Base-by-base conservation (phyloP, 1,284 basidiomycete genomes). In the Cryptococcus wingfieldii region DNA sequence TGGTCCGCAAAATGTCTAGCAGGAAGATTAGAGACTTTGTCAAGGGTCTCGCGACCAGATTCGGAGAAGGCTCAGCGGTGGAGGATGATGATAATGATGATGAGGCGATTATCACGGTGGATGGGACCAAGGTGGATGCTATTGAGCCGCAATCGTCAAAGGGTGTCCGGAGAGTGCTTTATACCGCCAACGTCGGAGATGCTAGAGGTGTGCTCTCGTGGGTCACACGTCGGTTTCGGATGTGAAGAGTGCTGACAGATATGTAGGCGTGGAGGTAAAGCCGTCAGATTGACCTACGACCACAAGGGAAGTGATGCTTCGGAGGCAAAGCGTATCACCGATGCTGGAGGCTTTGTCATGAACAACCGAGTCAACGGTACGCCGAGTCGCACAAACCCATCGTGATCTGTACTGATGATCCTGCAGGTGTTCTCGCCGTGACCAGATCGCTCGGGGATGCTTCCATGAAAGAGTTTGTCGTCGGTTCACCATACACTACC, bases 391-490 rank as follows among this genome's bases (percentile, higher is more conserved):
- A 28, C 23, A 10, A 8, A 12, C 9, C 28, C 16, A 43, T 18
- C 18, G 9, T 3, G 43, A n/a, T 12, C 13, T 38, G n/a, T 52
- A 5, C 23, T 49, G 28, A 41, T 10, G 19, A 13, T 42, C n/a
- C 12, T 45, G 13, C 23, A 78, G 79, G 91, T 41, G 94, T 98
- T 10, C 80, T 99, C 54, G 94, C 93, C 9, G 96, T 99, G 18
- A 99, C 96, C 16, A 83, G 96, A 50, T 95, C 92, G 64, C 80
- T 99, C 44, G 96, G 96, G 47, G 96, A 99, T 73, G 89, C 91
- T 0, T 90, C 92, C 7, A 98, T 99, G 95, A 99, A 99, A 77
- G 95, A 98, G 69, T 99, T 96, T 72, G 95, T 99, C 8, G 95
- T 98, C 44, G 96, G 96, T 1, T 84, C 90, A 38, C 96, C 96